phyloP scores from a whole-genome alignment of 768 basidiomycete genomes.

The Suillus sp. region DNA sequence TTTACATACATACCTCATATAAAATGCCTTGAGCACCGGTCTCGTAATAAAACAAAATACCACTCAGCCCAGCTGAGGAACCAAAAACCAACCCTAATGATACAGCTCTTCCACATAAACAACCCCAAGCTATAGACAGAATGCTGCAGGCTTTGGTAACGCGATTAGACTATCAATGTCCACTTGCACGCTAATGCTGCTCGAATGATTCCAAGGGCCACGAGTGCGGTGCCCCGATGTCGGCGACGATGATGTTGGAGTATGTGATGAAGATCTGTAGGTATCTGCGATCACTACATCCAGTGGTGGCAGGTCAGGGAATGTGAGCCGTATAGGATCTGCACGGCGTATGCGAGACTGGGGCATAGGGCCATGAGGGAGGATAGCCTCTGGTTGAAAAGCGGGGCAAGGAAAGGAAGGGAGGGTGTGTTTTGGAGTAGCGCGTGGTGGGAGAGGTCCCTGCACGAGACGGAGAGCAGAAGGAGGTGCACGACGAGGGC shows the following conservation, averaged over 20 bases:
- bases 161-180: conserved; percentile 51
- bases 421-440: conserved; percentile 61
- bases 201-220: conserved; percentile 64
- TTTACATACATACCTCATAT: conserved; percentile 6
- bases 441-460: conserved; percentile 65
- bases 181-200: conserved; percentile 43
- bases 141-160: conserved; percentile 48
- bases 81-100: neutral
- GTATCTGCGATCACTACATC: conserved; percentile 23
- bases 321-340: conserved; percentile 12
- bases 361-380: conserved; percentile 25
- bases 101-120: conserved; percentile 1
- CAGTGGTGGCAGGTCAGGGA: conserved; percentile 29
- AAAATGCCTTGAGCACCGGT: conserved; percentile 14
- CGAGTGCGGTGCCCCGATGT: conserved; percentile 33
- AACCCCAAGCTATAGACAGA: conserved; percentile 15
- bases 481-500: conserved; percentile 54
- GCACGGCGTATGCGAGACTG: conserved; percentile 21
- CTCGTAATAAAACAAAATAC: conserved; percentile 11
- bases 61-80: conserved; percentile 11
- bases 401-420: conserved; percentile 66
- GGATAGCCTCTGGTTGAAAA: conserved; percentile 38
- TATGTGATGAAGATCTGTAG: conserved; percentile 17
- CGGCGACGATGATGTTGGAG: conserved; percentile 21
- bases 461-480: conserved; percentile 60